These are phyloP conservation scores for Exophiala xenobiotica DNA, from an alignment of 2,329 filamentous ascomycete genomes.

Conservation along the genomic window DNA sequence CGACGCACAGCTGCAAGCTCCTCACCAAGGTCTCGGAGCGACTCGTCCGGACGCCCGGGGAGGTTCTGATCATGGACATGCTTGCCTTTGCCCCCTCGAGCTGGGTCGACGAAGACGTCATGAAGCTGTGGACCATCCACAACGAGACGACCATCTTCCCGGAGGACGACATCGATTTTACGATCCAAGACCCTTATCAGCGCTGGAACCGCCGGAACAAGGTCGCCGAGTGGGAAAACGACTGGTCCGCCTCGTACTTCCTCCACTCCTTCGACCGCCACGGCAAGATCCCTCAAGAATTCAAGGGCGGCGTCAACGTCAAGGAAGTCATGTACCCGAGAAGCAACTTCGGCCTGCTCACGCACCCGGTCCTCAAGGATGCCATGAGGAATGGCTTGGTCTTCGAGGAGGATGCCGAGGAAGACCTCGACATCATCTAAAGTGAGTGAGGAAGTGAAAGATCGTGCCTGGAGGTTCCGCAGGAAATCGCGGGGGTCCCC, in stretches of 20 bases:
- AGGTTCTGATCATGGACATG: slow-evolving; percentile 1
- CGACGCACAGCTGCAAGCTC: slow-evolving; percentile 1
- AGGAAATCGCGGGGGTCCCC: too few relatives aligned
- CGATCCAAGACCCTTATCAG: not conserved
- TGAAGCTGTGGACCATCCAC: not conserved
- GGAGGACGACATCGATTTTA: not conserved
- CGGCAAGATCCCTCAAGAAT: not conserved
- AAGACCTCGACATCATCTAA: too few relatives aligned
- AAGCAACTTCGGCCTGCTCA: slow-evolving; percentile 1
- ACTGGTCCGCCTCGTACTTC: not conserved
- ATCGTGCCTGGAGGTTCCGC: too few relatives aligned
- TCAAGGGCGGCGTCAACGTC: not conserved
- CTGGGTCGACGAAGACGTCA: not conserved
- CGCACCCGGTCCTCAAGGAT: not conserved
- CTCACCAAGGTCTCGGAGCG: not conserved
- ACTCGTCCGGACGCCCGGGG: not conserved
- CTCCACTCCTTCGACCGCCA: not conserved
- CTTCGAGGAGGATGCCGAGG: not conserved
- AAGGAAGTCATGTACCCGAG: slow-evolving; percentile 1
- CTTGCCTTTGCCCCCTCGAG: not conserved
- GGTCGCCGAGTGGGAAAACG: not conserved
- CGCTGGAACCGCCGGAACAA: not conserved
- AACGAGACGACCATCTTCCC: not conserved
- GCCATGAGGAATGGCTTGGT: not conserved
- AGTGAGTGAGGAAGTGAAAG: too few relatives aligned